phyloP scores from a whole-genome alignment of 2,329 filamentous ascomycete genomes.

The Apiospora phragmitis region DNA sequence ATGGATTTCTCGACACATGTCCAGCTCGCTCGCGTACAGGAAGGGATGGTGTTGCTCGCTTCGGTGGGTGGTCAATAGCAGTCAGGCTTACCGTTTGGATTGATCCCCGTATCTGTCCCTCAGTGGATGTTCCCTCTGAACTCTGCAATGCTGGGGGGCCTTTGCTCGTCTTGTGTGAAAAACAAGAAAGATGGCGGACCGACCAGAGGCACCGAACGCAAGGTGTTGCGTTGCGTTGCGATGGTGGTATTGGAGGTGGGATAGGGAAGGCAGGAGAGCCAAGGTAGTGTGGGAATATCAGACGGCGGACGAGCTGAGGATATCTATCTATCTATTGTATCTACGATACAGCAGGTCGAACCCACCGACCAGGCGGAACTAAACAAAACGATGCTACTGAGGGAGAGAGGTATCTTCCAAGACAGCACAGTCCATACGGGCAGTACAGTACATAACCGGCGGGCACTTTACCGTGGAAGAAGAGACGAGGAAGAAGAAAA shows the following conservation, averaged over 20 bases:
- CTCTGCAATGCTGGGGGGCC: not conserved
- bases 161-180: not conserved
- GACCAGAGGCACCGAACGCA: conserved; percentile 1
- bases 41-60: not conserved
- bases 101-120: not conserved
- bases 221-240: conserved; percentile 1
- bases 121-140: not conserved
- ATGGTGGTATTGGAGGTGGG: conserved; percentile 8
- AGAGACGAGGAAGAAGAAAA: conserved; percentile 6
- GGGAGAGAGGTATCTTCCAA: not conserved
- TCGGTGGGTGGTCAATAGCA: not conserved
- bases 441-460: not conserved
- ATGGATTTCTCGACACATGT: not conserved
- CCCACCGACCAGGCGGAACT: not conserved
- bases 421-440: not conserved
- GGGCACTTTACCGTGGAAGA: not conserved
- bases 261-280: not conserved
- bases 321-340: conserved; percentile 8
- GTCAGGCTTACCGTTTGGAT: not conserved
- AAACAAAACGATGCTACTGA: not conserved
- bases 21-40: not conserved
- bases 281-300: conserved; percentile 5
- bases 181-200: not conserved
- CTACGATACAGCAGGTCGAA: not conserved
- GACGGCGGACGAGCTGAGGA: not conserved